A percentile compares a stretch with the other conserved stretches of the same genome.
Evolutionary conservation across 129 eudicot species (phyloP).

Genomic region (Flaveria trinervia): DNA sequence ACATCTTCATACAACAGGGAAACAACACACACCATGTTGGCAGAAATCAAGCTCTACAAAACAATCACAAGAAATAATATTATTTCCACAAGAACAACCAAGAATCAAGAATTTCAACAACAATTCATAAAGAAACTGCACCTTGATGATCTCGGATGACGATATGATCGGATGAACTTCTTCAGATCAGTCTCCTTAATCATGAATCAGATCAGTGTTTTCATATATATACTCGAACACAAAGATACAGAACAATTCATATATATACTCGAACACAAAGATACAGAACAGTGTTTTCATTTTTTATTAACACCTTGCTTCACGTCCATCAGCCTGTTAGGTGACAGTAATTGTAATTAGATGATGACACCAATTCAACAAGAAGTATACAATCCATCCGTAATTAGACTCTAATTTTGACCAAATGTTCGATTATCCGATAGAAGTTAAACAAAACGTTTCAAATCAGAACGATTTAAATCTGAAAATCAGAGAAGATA

Average conservation of each 20-base stretch:
- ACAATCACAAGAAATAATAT: constrained; percentile 3
- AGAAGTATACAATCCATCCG: neutral
- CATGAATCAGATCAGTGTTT: too few relatives aligned
- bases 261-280: constrained; percentile 78
- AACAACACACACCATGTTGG: constrained; percentile 40
- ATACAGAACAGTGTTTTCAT: constrained; percentile 82
- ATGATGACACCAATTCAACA: neutral
- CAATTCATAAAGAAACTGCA: neutral
- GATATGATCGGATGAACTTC: constrained; percentile 67
- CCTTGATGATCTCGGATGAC: constrained; percentile 60
- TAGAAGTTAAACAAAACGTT: neutral
- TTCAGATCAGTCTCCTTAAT: constrained; percentile 92
- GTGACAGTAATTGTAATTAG: neutral
- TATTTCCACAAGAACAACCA: neutral
- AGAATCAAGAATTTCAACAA: neutral
- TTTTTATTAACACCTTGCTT: constrained; percentile 80
- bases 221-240: constrained; percentile 84
- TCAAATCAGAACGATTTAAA: neutral
- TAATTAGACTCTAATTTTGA: constrained; percentile 11
- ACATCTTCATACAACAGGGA: too few relatives aligned
- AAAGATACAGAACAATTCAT: too few relatives aligned
- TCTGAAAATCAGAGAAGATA: neutral
- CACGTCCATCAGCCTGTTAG: constrained; percentile 50
- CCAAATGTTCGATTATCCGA: neutral
- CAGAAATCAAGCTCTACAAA: constrained; percentile 83